Evolutionary conservation across 371 early-diverging fungal species (phyloP).

Genomic region (Syncephalastrum contaminatum): DNA sequence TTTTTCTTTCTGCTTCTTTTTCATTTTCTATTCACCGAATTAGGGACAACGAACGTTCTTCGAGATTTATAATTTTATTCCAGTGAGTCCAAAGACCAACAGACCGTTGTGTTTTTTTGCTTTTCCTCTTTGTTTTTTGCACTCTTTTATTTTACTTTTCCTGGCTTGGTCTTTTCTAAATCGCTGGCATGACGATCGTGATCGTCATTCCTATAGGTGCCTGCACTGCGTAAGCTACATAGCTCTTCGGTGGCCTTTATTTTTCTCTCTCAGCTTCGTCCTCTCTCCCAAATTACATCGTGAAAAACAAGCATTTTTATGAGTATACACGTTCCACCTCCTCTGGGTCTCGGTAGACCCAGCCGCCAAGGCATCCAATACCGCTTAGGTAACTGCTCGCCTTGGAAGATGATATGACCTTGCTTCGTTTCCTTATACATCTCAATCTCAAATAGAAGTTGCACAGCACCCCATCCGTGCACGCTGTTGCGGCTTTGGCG

Average conservation of each 20-base stretch:
- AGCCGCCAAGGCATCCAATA: conserved; percentile 19
- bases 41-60: too few relatives aligned
- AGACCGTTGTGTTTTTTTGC: not conserved
- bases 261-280: not conserved
- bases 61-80: too few relatives aligned
- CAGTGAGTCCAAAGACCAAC: too few relatives aligned
- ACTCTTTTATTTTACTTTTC: not conserved
- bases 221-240: conserved; percentile 1
- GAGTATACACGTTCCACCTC: conserved; percentile 16
- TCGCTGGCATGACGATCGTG: not conserved
- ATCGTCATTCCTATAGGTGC: too few relatives aligned
- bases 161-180: conserved; percentile 1
- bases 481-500: conserved; percentile 71
- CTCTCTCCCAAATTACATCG: not conserved
- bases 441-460: conserved; percentile 24
- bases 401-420: not conserved
- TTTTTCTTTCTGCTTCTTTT: too few relatives aligned
- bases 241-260: not conserved
- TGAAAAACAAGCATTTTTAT: conserved; percentile 3
- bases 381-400: conserved; percentile 15
- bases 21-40: too few relatives aligned
- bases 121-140: not conserved
- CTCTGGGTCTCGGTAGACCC: conserved; percentile 23
- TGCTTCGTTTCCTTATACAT: not conserved
- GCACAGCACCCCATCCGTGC: conserved; percentile 67